Evolutionary conservation across 768 basidiomycete species (phyloP), one percentile per base, ranked within the genome.

Genomic region (Lactarius psammicola): DNA sequence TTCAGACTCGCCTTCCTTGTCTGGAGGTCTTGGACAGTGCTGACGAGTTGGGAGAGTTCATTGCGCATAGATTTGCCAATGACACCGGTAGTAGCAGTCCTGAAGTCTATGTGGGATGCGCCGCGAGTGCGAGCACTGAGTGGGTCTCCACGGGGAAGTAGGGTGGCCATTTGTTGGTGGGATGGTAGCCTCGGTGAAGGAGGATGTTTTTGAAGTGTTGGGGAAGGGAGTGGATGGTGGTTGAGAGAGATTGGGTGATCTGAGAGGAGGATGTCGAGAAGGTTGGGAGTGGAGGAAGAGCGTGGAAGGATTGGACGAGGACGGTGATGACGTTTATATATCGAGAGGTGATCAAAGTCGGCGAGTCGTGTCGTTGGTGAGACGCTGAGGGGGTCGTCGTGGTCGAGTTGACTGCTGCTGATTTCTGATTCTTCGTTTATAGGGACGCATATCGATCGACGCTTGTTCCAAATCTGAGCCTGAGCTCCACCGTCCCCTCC

Each of bases 31-130:
- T 86, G 81, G 74, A 96, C 91, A 68, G 88, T 89, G 75, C 83
- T 81, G 74, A 98, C 94, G 83, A 99, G 91, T 74, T 86, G 86
- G 77, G 90, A 90, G 79, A 99, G 89, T 81, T 98, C 97, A 76
- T 98, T 97, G 81, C 94, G 88, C 96, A 98, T 98, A 63, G 94
- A 83, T 81, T 97, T 98, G 87, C 85, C 82, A 20, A 81, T 80
- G 64, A 84, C 81, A 66, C 81, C 82, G 13, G 82, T 84, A 44
- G 80, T 95, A 69, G 96, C 96, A n/a, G 94, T 95, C 83, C 95
- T 95, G 87, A 96, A 96, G 80, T 98, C 91, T 80, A 92, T 88
- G 76, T 92, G 89, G 71, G 85, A 87, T 62, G 87, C 85, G 70
- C 90, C 90, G 65, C 90, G 86, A 62, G 84, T 85, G 68, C 90